Base-by-base conservation (phyloP, 208 protist genomes). In the Tritrichomonas musculus region DNA sequence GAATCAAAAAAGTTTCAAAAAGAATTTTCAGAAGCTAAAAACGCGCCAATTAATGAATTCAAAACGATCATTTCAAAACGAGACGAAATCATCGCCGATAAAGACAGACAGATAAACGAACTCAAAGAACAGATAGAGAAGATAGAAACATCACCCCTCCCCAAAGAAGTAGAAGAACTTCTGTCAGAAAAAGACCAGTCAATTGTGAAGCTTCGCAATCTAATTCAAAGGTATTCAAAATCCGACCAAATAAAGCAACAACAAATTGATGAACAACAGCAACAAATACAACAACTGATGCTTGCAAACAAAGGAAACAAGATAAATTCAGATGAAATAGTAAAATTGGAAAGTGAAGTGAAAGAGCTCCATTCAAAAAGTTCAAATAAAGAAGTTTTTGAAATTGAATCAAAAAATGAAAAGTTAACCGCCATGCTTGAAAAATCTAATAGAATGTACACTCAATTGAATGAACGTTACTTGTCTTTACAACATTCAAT, bases 381-480 rank as follows among this genome's bases (percentile, higher is more conserved):
- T n/a, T n/a, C n/a, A n/a, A n/a, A n/a, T n/a, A n/a, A n/a, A n/a
- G 77, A 88, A 57, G 25, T 20, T 53, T 33, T 39, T n/a, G 77
- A 88, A 88, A n/a, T 88, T 44, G 77, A 60, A 53, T 25, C 41
- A 57, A 88, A 88, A 57, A 53, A 88, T 60, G 47, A 88, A 11
- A 88, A 57, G 57, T 17, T 88, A 20, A 25, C 53, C 11, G 41
- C 77, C 8, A 88, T 88, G 77, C 44, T 88, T 57, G 77, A 53
- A 20, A 88, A 88, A 88, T 88, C 77, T 1, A 88, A 88, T 57
- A 53, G n/a, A 33, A 33, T 88, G 39, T 88, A 88, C 30, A 47
- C 77, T 13, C 47, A 88, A 39, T 49, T 88, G 5, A 39, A 50
- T 50, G 73, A 82, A 82, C 47, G 50, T 30, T 82, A 82, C 27